Evolutionary conservation across 768 basidiomycete genomes (phyloP).

Genomic region (Boletus speciosus): DNA sequence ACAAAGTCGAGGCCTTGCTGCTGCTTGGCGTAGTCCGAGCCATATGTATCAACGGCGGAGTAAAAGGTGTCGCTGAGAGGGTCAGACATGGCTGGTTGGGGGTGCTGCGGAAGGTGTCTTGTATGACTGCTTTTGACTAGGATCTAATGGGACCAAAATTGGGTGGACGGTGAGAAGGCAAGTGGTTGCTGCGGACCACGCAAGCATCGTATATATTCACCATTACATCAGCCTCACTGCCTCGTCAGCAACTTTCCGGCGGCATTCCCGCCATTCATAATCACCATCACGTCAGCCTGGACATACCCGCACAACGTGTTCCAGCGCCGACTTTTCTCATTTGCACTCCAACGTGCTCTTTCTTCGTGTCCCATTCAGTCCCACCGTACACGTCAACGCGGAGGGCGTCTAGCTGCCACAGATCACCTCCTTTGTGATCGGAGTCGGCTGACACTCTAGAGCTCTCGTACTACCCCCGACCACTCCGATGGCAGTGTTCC

Average conservation of each 20-base stretch:
- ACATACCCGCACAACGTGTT: slow-evolving; percentile 9
- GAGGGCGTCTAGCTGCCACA: slow-evolving; percentile 23
- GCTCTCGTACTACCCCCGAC: neutral
- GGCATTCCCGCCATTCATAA: slow-evolving; percentile 15
- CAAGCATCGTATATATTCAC: slow-evolving; percentile 33
- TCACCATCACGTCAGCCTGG: slow-evolving; percentile 19
- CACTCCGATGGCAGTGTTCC: slow-evolving; percentile 5
- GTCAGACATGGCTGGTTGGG: slow-evolving; percentile 29
- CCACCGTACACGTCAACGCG: slow-evolving; percentile 5
- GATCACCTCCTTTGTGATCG: slow-evolving; percentile 28
- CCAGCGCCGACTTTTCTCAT: neutral
- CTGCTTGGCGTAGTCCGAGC: slow-evolving; percentile 37
- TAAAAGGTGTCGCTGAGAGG: slow-evolving; percentile 30
- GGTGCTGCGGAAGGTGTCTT: slow-evolving; percentile 25
- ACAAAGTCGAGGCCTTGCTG: slow-evolving; percentile 57
- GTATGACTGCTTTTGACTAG: slow-evolving; percentile 21
- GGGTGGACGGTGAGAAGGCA: slow-evolving; percentile 6
- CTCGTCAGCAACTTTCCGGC: slow-evolving; percentile 8
- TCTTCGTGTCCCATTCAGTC: slow-evolving; percentile 2
- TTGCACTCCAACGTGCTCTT: neutral
- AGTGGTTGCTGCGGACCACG: slow-evolving; percentile 33
- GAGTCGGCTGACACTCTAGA: slow-evolving; percentile 3
- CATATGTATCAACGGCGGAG: slow-evolving; percentile 34
- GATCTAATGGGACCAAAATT: neutral
- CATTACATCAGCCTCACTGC: slow-evolving; percentile 35